These are phyloP conservation scores for Baudoinia panamericana DNA, from an alignment of 495 filamentous ascomycete genomes.

Conservation along the genomic window DNA sequence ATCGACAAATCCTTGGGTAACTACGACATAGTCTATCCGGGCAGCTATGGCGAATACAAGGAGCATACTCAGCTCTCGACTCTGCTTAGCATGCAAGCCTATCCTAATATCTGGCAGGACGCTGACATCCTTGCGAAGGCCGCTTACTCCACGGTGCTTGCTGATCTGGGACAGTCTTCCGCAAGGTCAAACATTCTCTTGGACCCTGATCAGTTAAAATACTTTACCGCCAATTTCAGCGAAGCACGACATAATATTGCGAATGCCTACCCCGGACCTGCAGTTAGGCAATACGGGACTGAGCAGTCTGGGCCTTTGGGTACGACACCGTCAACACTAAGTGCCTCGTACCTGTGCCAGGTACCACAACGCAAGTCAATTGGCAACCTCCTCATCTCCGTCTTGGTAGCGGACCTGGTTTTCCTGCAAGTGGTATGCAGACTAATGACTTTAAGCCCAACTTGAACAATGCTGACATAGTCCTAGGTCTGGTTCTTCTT, in stretches of 20 bases:
- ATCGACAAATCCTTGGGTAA: conserved; percentile 6
- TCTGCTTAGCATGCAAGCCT: neutral
- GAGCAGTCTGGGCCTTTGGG: conserved; percentile 10
- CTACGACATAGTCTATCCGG: conserved; percentile 1
- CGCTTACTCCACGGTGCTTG: conserved; percentile 24
- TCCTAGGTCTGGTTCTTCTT: conserved; percentile 8
- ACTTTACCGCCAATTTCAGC: conserved; percentile 20
- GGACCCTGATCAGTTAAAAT: conserved; percentile 15
- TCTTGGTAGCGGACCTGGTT: conserved; percentile 28
- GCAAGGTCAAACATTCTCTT: conserved; percentile 22
- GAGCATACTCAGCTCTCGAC: neutral
- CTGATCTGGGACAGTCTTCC: conserved; percentile 25
- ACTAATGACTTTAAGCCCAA: no score
- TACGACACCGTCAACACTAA: conserved; percentile 21
- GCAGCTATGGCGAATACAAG: conserved; percentile 3
- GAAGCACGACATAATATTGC: conserved; percentile 8
- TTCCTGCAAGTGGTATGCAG: conserved; percentile 25
- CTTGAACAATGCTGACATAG: no score
- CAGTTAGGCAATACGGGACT: conserved; percentile 13
- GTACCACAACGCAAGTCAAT: conserved; percentile 24
- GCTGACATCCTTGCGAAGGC: conserved; percentile 23
- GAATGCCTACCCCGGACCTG: conserved; percentile 7
- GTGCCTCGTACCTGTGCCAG: conserved; percentile 26
- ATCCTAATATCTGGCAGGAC: conserved; percentile 21
- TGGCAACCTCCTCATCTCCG: conserved; percentile 21